These are phyloP conservation scores for Paraphaeosphaeria sporulosa DNA, from an alignment of 2,329 filamentous ascomycete species.

Conservation along the genomic window DNA sequence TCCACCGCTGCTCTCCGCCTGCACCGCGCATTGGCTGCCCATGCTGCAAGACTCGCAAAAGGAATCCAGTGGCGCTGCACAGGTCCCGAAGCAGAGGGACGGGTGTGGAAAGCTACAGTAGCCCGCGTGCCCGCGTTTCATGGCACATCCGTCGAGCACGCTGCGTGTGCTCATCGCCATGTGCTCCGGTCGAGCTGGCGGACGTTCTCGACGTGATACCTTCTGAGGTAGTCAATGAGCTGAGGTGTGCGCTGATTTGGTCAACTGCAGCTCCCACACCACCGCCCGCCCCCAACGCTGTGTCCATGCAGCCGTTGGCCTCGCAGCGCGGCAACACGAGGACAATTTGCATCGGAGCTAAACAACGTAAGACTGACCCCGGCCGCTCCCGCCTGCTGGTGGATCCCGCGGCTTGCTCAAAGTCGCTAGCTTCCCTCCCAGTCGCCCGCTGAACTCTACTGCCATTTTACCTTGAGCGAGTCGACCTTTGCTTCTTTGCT, in stretches of 20 bases:
- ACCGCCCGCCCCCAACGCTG: neutral
- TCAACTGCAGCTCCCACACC: neutral
- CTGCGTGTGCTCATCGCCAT: neutral
- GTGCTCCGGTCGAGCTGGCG: too few relatives aligned
- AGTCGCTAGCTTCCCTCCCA: neutral
- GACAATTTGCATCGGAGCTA: slow-evolving; percentile 2
- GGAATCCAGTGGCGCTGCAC: slow-evolving; percentile 11
- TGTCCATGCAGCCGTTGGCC: neutral
- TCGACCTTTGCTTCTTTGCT: slow-evolving; percentile 15
- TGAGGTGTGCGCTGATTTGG: neutral
- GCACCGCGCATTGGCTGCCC: slow-evolving; percentile 1
- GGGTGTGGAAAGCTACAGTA: neutral
- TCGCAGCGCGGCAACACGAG: slow-evolving; percentile 2
- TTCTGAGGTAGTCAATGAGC: neutral
- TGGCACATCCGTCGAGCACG: slow-evolving; percentile 3
- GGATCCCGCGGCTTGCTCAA: slow-evolving; percentile 5
- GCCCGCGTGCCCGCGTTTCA: slow-evolving; percentile 18
- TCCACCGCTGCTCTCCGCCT: neutral
- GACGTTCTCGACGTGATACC: too few relatives aligned
- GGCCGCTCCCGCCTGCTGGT: too few relatives aligned
- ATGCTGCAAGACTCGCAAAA: neutral
- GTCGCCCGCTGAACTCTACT: neutral
- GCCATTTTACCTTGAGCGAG: neutral
- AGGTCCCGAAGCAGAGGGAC: slow-evolving; percentile 14
- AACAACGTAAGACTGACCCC: too few relatives aligned